These are phyloP conservation scores for Hypoxylon sp. DNA, from an alignment of 2,329 filamentous ascomycete species.

Conservation along the genomic window DNA sequence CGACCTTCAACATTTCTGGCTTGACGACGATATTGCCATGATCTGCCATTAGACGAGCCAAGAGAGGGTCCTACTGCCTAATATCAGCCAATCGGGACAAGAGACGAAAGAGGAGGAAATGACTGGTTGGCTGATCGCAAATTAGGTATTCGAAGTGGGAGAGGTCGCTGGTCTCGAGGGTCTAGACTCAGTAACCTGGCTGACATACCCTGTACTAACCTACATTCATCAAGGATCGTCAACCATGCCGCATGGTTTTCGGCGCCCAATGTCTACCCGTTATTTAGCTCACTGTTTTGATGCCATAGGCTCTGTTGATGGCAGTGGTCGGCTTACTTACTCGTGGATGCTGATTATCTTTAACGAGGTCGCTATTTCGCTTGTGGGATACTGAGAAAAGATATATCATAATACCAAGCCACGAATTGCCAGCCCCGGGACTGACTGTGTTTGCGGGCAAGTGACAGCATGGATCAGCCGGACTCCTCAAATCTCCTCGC, in stretches of 20 bases:
- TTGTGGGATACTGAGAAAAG: not conserved
- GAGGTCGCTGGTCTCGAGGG: not conserved
- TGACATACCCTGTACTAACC: not conserved
- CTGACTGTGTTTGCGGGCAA: not conserved
- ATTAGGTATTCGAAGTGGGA: not conserved
- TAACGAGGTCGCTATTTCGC: not conserved
- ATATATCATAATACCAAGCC: not conserved
- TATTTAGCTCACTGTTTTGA: constrained; percentile 1
- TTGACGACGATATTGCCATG: constrained; percentile 10
- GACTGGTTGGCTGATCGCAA: not conserved
- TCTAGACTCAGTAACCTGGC: not conserved
- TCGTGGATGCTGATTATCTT: not conserved
- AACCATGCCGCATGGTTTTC: constrained; percentile 1
- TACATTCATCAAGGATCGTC: not conserved
- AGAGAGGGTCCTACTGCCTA: not conserved
- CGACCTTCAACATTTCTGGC: constrained; percentile 2
- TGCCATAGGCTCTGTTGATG: not conserved
- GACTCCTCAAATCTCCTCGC: constrained; percentile 18
- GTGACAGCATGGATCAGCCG: not conserved
- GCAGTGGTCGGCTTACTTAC: not conserved
- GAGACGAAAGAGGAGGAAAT: not conserved
- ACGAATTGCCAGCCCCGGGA: not conserved
- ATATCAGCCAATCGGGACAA: constrained; percentile 2
- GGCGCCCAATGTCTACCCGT: not conserved
- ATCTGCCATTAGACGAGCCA: not conserved